Percentiles rank a stretch among this genome's conserved stretches.
Conservation (phyloP, 2,329 filamentous ascomycete species). For the Alternaria brassicicola region DNA sequence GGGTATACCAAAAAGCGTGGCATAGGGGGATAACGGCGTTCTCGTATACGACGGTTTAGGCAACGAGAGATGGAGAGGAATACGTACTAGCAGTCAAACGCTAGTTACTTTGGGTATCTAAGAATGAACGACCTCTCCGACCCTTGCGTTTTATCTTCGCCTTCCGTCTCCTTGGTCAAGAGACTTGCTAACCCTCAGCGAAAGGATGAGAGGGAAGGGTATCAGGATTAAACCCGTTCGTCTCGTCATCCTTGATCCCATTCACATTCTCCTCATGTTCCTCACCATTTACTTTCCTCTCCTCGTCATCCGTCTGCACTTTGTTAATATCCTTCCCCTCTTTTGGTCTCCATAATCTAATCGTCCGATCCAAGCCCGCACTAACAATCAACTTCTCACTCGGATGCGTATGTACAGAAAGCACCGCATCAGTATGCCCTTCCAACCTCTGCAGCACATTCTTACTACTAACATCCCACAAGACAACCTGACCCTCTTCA, state of each 20-base stretch:
- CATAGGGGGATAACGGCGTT: background rate
- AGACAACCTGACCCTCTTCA: slow-evolving; percentile 81
- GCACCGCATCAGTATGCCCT: slow-evolving; percentile 63
- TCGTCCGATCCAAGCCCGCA: slow-evolving; percentile 66
- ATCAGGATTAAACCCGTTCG: slow-evolving; percentile 28
- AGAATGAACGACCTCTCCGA: background rate
- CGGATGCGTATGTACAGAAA: slow-evolving; percentile 65
- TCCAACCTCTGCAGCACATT: slow-evolving; percentile 73
- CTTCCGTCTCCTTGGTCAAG: background rate
- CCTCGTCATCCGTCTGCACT: background rate
- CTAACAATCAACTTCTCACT: slow-evolving; percentile 63
- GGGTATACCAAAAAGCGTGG: slow-evolving; percentile 33
- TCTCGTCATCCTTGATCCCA: background rate
- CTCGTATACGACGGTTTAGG: background rate
- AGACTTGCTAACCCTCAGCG: slow-evolving; percentile 7
- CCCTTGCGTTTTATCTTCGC: background rate
- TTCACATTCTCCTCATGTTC: background rate
- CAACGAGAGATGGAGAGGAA: background rate
- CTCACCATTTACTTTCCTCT: background rate
- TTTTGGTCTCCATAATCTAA: slow-evolving; percentile 62
- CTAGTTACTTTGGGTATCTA: slow-evolving; percentile 7
- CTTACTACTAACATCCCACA: slow-evolving; percentile 92
- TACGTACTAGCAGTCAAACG: background rate
- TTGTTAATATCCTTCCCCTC: background rate
- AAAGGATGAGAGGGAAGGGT: slow-evolving; percentile 31